These are phyloP conservation scores for Capillidium heterosporum DNA, from an alignment of 371 early-diverging fungal species.

Conservation along the genomic window DNA sequence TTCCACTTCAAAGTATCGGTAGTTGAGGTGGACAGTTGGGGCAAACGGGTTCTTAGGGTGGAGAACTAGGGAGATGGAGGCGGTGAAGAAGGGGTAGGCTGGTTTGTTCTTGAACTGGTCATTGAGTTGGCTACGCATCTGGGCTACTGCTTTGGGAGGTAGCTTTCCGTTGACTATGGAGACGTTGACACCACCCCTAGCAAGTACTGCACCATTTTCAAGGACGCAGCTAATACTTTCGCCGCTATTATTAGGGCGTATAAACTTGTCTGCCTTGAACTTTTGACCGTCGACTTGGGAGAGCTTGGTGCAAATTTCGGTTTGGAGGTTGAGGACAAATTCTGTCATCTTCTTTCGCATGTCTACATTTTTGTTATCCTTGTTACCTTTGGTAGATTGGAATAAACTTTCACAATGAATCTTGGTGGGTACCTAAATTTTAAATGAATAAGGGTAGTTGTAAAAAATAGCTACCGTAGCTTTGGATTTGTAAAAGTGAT, in stretches of 20 bases:
- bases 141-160: conserved; percentile 45
- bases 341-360: conserved; percentile 72
- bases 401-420: too few relatives aligned
- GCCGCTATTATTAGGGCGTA: conserved; percentile 61
- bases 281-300: conserved; percentile 40
- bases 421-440: too few relatives aligned
- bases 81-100: conserved; percentile 58
- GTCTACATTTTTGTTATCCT: not conserved
- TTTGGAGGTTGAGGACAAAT: conserved; percentile 58
- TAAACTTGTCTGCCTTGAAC: conserved; percentile 62
- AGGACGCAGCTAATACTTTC: conserved; percentile 84
- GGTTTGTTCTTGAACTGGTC: conserved; percentile 34
- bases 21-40: conserved; percentile 92
- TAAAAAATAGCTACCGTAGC: too few relatives aligned
- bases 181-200: conserved; percentile 88
- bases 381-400: not conserved
- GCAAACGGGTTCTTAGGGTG: conserved; percentile 91
- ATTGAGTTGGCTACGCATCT: conserved; percentile 49
- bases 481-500: too few relatives aligned
- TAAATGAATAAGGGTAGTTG: too few relatives aligned
- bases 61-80: conserved; percentile 81
- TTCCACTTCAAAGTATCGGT: conserved; percentile 88
- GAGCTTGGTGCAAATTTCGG: conserved; percentile 30
- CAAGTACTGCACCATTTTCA: conserved; percentile 77
- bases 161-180: conserved; percentile 60